These are phyloP conservation scores for Macaranga tanarius DNA, from an alignment of 441 rosid species.

Conservation along the genomic window DNA sequence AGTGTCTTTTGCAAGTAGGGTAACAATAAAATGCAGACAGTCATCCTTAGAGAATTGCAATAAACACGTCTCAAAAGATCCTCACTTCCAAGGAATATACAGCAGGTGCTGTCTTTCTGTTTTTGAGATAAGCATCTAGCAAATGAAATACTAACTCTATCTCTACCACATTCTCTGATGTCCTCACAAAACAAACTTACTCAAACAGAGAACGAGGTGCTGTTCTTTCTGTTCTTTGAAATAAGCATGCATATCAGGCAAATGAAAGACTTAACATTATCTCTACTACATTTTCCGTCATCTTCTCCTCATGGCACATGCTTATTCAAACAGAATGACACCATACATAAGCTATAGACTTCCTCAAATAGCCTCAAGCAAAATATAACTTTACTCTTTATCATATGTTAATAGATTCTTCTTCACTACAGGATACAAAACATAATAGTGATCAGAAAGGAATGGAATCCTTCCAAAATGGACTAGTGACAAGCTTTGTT, in stretches of 20 bases:
- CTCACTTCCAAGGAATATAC: background rate
- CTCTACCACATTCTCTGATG: no score
- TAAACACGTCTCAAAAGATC: background rate
- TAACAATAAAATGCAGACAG: background rate
- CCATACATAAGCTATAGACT: background rate
- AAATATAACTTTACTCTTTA: background rate
- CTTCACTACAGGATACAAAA: background rate
- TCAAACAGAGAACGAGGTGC: no score
- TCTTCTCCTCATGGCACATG: background rate
- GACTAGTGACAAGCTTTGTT: background rate
- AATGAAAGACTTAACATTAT: background rate
- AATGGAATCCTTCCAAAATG: background rate
- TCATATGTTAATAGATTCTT: background rate
- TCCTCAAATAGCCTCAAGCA: background rate
- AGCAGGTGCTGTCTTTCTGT: background rate
- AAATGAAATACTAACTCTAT: no score
- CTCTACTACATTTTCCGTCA: background rate
- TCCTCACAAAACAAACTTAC: no score
- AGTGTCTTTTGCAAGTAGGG: background rate
- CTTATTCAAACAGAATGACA: background rate
- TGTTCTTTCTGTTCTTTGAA: background rate
- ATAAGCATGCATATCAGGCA: background rate
- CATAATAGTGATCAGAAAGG: background rate
- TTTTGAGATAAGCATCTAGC: background rate
- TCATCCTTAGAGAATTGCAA: background rate